Evolutionary conservation across 2,329 filamentous ascomycete species (phyloP), one percentile per base, ranked within the genome.

Genomic region (Monosporascus sp.): DNA sequence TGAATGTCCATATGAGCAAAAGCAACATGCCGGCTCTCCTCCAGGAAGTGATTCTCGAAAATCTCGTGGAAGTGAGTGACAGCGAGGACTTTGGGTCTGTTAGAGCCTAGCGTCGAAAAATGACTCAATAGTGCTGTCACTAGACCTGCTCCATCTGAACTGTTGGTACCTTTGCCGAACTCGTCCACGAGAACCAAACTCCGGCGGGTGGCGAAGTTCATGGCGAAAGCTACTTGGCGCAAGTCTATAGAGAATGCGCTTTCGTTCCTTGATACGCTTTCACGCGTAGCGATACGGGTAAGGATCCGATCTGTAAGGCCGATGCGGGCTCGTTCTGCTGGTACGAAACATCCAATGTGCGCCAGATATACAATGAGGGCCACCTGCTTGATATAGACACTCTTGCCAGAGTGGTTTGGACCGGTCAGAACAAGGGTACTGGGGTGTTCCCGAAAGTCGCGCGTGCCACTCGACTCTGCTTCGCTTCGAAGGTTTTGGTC

Each of bases 351-450:
- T 50, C 94, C 94, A 50, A 96, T 82, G 65, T 99, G 94, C 0
- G 94, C 90, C 70, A 99, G 80, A 66, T 94, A 97, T 15, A 96
- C 86, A 54, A 96, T 94, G 49, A 97, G 74, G 5, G 92, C 94
- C 35, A 90, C 83, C 68, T 99, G 93, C 69, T 96, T 99, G 66
- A 97, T 79, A 69, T 96, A 97, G 0, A 97, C 83, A 61, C 91
- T 97, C 70, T 99, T 99, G 0, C 94, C 94, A 0, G 94, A 97
- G 67, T 94, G 95, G 62, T 99, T 99, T 5, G 94, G 92, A 0
- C 94, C 94, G 0, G 94, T 97, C 62, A 99, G 71, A 6, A 97
- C 74, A 14, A 97, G 68, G 72, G 90, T 87, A 58, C 81, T 90
- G 14, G 88, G 84, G 3, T 69, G 59, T 6, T 60, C 54, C 18